Evolutionary conservation across 805 yeast species (phyloP).

Genomic region (Maudiozyma pseudohumilis): DNA sequence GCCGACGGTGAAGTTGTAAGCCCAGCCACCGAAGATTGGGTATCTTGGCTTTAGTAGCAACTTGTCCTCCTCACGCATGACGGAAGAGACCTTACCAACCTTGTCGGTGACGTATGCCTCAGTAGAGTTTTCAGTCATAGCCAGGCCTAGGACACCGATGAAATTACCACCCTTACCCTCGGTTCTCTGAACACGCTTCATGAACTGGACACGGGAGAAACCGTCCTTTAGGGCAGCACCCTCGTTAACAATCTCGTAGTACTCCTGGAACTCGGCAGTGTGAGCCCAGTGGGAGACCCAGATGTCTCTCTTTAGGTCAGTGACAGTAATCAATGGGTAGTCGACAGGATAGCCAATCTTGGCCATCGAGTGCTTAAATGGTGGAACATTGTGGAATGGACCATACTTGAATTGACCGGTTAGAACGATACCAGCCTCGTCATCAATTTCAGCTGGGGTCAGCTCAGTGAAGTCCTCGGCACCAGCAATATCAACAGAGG

Average conservation of each 20-base stretch:
- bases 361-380: conserved; percentile 37
- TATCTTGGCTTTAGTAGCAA: conserved; percentile 71
- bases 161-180: conserved; percentile 35
- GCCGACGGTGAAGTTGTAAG: conserved; percentile 90
- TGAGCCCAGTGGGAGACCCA: conserved; percentile 87
- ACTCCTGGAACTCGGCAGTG: conserved; percentile 69
- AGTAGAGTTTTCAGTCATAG: conserved; percentile 40
- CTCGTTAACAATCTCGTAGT: conserved; percentile 66
- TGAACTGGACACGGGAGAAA: conserved; percentile 73
- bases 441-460: conserved; percentile 13
- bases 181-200: conserved; percentile 24
- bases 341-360: conserved; percentile 55
- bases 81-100: conserved; percentile 89
- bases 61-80: conserved; percentile 31
- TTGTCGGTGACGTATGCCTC: conserved; percentile 77
- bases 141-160: conserved; percentile 49
- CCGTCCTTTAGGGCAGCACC: conserved; percentile 64
- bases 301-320: conserved; percentile 54
- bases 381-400: conserved; percentile 38
- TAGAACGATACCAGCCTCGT: conserved; percentile 30
- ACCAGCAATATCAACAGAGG: conserved; percentile 34
- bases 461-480: conserved; percentile 15
- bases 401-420: conserved; percentile 34
- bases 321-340: conserved; percentile 52
- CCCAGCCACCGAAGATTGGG: conserved; percentile 96